Evolutionary conservation across 139 green algal species (phyloP), one percentile per base, ranked within the genome.

Genomic region (Chlorella sp.): DNA sequence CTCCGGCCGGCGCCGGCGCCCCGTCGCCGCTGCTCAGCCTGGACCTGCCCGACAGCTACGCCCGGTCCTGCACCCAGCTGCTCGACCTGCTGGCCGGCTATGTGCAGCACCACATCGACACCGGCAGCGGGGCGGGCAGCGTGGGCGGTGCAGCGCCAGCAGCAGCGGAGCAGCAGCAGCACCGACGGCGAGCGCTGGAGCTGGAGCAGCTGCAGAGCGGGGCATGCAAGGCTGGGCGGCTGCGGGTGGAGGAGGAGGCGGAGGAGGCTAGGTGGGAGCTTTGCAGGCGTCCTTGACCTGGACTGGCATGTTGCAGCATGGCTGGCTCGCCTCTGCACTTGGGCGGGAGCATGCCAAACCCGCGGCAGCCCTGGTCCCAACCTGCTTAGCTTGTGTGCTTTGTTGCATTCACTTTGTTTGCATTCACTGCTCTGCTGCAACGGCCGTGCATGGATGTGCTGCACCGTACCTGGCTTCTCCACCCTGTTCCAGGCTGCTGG

Each of bases 1-100:
- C 64, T 28, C 21, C 12, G 4, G 18, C 62, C 75, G 57, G 76
- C 25, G 23, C 5, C 26, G 28, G 60, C 6, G 30, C 28, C 28
- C 41, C 47, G 36, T 3, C 56, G 23, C 60, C 60, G 9, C 76
- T 82, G 76, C 57, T 82, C 18, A 68, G 60, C 36, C 23, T 71
- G 26, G 36, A 67, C 57, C 36, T 82, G 60, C 76, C 76, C 13
- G 60, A 82, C 60, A 41, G 76, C 60, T 82, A 82, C 16, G 76
- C 76, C 23, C 1, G 4, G 28, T 25, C 57, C 32, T 82, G 76
- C 76, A 44, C 38, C 63, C 56, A 12, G 57, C 60, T 82, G 76
- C 76, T 82, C 25, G 60, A 82, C 36, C 71, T 39, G 60, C 64
- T 82, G 57, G 36, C 76, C 6, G 76, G 57, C 76, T 72, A 82